phyloP scores from a whole-genome alignment of 1,139 yeast genomes.

The Taphrina wiesneri region DNA sequence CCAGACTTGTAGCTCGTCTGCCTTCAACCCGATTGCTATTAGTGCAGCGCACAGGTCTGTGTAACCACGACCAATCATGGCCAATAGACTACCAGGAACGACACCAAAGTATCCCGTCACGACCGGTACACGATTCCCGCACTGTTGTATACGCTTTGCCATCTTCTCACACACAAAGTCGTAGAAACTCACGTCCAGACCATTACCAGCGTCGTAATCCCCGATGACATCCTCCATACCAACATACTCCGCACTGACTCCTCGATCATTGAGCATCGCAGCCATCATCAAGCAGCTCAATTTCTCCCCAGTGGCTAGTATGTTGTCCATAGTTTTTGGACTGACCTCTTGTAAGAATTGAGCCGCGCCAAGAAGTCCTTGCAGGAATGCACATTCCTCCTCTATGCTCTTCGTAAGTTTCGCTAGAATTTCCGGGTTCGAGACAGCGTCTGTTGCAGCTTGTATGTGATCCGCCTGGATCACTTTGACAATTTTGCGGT shows the following conservation, averaged over 20 bases:
- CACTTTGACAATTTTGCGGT: slow-evolving; percentile 51
- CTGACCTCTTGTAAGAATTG: slow-evolving; percentile 89
- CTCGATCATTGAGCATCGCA: slow-evolving; percentile 76
- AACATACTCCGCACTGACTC: slow-evolving; percentile 71
- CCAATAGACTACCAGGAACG: slow-evolving; percentile 89
- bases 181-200: slow-evolving; percentile 66
- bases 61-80: slow-evolving; percentile 94
- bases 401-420: slow-evolving; percentile 60
- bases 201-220: slow-evolving; percentile 46
- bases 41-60: slow-evolving; percentile 97
- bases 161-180: slow-evolving; percentile 60
- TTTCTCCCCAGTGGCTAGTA: slow-evolving; percentile 93
- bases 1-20: slow-evolving; percentile 96
- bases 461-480: slow-evolving; percentile 74
- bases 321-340: slow-evolving; percentile 80
- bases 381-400: slow-evolving; percentile 65
- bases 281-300: slow-evolving; percentile 86
- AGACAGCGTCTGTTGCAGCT: slow-evolving; percentile 65
- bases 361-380: slow-evolving; percentile 76
- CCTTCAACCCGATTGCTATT: slow-evolving; percentile 86
- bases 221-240: slow-evolving; percentile 70
- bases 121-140: slow-evolving; percentile 63
- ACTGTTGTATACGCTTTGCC: slow-evolving; percentile 55
- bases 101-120: slow-evolving; percentile 93
- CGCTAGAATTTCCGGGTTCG: slow-evolving; percentile 51